phyloP scores from a whole-genome alignment of 2,329 filamentous ascomycete genomes.

The Fusarium luffae region DNA sequence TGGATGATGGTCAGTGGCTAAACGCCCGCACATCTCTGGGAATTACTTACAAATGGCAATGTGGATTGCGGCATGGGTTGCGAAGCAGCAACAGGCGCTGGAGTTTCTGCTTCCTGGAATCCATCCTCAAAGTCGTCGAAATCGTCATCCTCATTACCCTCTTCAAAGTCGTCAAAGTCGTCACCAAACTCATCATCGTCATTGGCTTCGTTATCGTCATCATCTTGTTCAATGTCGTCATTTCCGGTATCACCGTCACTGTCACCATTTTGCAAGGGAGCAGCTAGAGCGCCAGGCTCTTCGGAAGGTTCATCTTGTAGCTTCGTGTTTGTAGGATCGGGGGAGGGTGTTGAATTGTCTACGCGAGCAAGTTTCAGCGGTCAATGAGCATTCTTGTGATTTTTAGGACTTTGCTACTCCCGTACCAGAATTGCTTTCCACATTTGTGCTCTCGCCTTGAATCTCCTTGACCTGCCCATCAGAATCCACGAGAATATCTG shows the following conservation, averaged over 20 bases:
- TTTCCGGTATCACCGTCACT: conserved; percentile 29
- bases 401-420: conserved; percentile 39
- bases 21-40: neutral
- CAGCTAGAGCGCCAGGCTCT: conserved; percentile 28
- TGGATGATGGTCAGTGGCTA: conserved; percentile 50
- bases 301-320: conserved; percentile 47
- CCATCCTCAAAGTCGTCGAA: conserved; percentile 80
- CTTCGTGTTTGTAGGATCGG: conserved; percentile 46
- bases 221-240: conserved; percentile 15
- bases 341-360: conserved; percentile 45
- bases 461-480: conserved; percentile 55
- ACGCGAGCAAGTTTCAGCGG: conserved; percentile 38
- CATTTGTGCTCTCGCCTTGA: conserved; percentile 39
- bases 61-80: conserved; percentile 51
- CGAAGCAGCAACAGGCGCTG: conserved; percentile 43
- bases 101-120: conserved; percentile 68
- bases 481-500: conserved; percentile 62
- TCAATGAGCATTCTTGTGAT: conserved; percentile 40
- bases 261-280: conserved; percentile 41
- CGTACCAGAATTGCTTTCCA: conserved; percentile 45
- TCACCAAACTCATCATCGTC: conserved; percentile 64
- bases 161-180: conserved; percentile 72
- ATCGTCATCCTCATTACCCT: conserved; percentile 65
- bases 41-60: conserved; percentile 59
- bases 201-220: conserved; percentile 41